Percentiles rank a stretch among this genome's conserved stretches.
These are phyloP conservation scores for Phytophthora pisi DNA, from an alignment of 352 stramenopile species.

Conservation along the genomic window DNA sequence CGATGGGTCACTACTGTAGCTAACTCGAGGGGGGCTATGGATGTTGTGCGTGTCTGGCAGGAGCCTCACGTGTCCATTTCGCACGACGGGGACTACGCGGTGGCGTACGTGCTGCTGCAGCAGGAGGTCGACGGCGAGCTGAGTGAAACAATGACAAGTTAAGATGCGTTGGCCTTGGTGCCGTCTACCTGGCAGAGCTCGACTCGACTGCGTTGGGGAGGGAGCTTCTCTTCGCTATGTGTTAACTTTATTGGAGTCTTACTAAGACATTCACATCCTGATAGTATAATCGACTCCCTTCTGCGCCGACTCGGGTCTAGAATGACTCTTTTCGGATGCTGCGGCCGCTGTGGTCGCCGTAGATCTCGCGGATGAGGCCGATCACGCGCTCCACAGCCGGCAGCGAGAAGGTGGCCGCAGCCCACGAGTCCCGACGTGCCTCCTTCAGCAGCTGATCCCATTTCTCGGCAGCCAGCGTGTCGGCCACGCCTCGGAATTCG, in stretches of 20 bases:
- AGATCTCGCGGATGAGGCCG: conserved; percentile 67
- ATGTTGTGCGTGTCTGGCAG: not conserved
- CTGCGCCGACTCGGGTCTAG: conserved; percentile 18
- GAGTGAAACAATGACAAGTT: too few relatives aligned
- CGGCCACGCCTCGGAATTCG: conserved; percentile 54
- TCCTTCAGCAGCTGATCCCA: conserved; percentile 53
- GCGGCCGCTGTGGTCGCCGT: conserved; percentile 52
- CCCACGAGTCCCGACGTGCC: conserved; percentile 31
- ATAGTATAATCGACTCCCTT: conserved; percentile 4
- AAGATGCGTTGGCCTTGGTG: not conserved
- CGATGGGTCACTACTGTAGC: not conserved
- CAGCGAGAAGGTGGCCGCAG: conserved; percentile 56
- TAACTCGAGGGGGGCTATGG: not conserved
- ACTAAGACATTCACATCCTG: not conserved
- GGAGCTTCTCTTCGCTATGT: too few relatives aligned
- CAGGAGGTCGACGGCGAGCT: conserved; percentile 28
- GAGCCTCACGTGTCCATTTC: conserved; percentile 58
- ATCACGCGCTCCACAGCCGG: conserved; percentile 64
- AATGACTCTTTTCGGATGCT: conserved; percentile 61
- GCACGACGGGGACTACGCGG: conserved; percentile 83
- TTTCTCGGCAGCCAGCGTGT: conserved; percentile 42
- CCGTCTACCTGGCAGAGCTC: not conserved
- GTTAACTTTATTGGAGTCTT: too few relatives aligned
- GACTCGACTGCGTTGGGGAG: too few relatives aligned
- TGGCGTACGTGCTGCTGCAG: conserved; percentile 81